Conservation (phyloP, 257 asterid genomes). For the Solanum virginianum region DNA sequence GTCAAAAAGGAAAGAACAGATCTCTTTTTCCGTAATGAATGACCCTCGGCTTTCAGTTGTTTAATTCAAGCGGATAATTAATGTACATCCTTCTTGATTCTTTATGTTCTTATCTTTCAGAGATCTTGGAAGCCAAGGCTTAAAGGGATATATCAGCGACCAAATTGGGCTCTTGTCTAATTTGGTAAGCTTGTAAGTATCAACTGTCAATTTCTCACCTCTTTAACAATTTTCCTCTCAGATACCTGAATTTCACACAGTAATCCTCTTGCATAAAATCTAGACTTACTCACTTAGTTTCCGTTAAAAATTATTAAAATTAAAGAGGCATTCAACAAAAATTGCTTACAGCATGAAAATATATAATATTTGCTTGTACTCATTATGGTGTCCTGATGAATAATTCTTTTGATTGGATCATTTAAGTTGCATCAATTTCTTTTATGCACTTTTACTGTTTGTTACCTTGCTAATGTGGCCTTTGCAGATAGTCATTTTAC, state of each 20-base stretch:
- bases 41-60: not conserved
- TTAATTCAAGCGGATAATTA: not conserved
- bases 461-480: not conserved
- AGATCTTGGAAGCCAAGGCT: conserved; percentile 90
- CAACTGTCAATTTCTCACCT: conserved; percentile 5
- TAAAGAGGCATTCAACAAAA: not conserved
- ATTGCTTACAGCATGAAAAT: not conserved
- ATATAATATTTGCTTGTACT: not conserved
- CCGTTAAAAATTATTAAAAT: not conserved
- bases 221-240: not conserved
- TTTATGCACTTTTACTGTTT: not conserved
- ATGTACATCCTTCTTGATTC: not conserved
- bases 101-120: conserved; percentile 23
- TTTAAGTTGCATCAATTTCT: not conserved
- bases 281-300: not conserved
- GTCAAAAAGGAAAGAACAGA: not conserved
- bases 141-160: conserved; percentile 75
- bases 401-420: not conserved
- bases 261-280: not conserved
- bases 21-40: not conserved
- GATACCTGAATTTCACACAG: not conserved
- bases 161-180: conserved; percentile 61
- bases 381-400: not conserved
- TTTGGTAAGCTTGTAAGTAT: conserved; percentile 95
- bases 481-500: not conserved